Percentiles rank a stretch among this genome's conserved stretches.
These are phyloP conservation scores for Microbotryomycetes sp. DNA, from an alignment of 1,284 basidiomycete species.

Conservation along the genomic window DNA sequence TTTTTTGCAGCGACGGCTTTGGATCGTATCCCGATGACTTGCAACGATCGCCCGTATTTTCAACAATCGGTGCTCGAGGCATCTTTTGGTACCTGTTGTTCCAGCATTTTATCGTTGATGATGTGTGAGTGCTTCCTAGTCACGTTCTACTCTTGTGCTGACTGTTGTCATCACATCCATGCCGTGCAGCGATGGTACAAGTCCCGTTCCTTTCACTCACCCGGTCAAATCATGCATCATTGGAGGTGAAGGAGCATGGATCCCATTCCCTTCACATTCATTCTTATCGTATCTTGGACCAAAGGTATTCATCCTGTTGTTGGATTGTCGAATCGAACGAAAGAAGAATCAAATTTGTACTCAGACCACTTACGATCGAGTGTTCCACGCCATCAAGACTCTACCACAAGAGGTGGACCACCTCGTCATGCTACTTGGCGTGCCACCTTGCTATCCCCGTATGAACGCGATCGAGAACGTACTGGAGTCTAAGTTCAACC, in stretches of 20 bases:
- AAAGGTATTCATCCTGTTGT: conserved; percentile 51
- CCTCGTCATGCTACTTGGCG: conserved; percentile 65
- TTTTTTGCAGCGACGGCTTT: conserved; percentile 32
- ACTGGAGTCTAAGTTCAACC: conserved; percentile 75
- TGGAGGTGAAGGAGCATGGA: conserved; percentile 66
- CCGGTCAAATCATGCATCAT: conserved; percentile 50
- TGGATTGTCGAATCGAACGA: conserved; percentile 81
- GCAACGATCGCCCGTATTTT: conserved; percentile 68
- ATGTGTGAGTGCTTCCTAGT: conserved; percentile 39
- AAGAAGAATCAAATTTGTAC: conserved; percentile 73
- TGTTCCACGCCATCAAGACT: conserved; percentile 51
- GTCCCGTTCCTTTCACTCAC: conserved; percentile 48
- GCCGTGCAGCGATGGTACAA: conserved; percentile 63
- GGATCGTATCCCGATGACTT: conserved; percentile 74
- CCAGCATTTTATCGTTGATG: conserved; percentile 65
- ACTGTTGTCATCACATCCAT: no score
- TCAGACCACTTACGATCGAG: conserved; percentile 59
- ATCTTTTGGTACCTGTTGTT: conserved; percentile 90
- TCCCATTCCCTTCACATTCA: conserved; percentile 73
- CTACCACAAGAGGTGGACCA: conserved; percentile 67
- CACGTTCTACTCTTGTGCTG: not conserved
- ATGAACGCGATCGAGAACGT: conserved; percentile 72
- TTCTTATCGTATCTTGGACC: conserved; percentile 54
- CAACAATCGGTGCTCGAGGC: conserved; percentile 15
- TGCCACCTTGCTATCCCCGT: conserved; percentile 77